Conservation (phyloP, 2,329 filamentous ascomycete genomes). For the Furcasterigmium sp. region DNA sequence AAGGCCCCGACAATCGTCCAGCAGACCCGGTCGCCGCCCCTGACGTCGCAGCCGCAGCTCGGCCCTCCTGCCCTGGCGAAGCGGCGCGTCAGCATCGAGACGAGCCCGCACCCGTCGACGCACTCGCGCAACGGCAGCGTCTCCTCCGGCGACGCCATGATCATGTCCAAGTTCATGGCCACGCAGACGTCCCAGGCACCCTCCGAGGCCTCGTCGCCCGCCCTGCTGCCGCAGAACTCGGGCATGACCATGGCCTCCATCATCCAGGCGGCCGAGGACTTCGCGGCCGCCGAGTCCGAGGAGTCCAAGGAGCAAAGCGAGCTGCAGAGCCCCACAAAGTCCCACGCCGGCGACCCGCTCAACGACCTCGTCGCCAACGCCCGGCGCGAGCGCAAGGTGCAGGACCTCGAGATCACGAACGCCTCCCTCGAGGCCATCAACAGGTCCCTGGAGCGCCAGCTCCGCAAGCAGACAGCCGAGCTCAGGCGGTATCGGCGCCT, state of each 20-base stretch:
- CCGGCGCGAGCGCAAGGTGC: slow-evolving; percentile 85
- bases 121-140: slow-evolving; percentile 37
- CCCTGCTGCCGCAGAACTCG: slow-evolving; percentile 23
- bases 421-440: slow-evolving; percentile 94
- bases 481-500: slow-evolving; percentile 81
- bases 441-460: slow-evolving; percentile 80
- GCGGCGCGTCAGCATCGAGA: slow-evolving; percentile 38
- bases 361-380: slow-evolving; percentile 83
- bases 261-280: slow-evolving; percentile 50
- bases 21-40: slow-evolving; percentile 13
- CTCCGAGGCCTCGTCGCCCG: slow-evolving; percentile 30
- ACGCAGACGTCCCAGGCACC: slow-evolving; percentile 21
- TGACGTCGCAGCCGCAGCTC: slow-evolving; percentile 6
- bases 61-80: slow-evolving; percentile 26
- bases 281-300: slow-evolving; percentile 27
- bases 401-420: slow-evolving; percentile 95
- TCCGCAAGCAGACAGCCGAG: slow-evolving; percentile 87
- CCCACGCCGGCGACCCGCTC: slow-evolving; percentile 51
- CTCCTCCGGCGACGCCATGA: slow-evolving; percentile 27
- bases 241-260: slow-evolving; percentile 50
- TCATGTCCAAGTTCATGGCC: slow-evolving; percentile 28
- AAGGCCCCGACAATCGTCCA: slow-evolving; percentile 3
- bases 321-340: slow-evolving; percentile 54
- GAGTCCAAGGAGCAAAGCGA: slow-evolving; percentile 22
- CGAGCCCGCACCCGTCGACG: slow-evolving; percentile 25